These are phyloP conservation scores for Neckera pumila DNA, from an alignment of 225 moss, liverwort and hornwort genomes.

Conservation along the genomic window DNA sequence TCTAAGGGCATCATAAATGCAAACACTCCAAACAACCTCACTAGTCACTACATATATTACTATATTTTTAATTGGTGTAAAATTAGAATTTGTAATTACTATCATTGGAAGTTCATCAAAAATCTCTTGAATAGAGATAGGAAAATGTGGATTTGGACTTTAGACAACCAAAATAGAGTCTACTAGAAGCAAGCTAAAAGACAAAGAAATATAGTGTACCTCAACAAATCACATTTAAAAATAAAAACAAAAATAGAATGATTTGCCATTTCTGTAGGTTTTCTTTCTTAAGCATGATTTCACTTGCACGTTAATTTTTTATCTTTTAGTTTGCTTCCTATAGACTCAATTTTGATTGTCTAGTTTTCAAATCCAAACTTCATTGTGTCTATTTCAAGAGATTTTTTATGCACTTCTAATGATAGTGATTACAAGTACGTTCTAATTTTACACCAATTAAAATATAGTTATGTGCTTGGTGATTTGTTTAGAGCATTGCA, in stretches of 20 bases:
- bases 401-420: background rate
- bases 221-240: background rate
- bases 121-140: background rate
- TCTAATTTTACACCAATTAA: background rate
- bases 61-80: too few species aligned
- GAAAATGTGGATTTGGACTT: background rate
- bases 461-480: background rate
- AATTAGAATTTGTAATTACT: background rate
- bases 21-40: background rate
- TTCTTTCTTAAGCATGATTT: background rate
- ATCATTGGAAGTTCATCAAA: background rate
- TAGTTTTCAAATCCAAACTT: background rate
- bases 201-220: background rate
- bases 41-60: background rate
- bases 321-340: background rate
- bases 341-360: background rate
- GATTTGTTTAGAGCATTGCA: too few species aligned
- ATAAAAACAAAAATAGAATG: background rate
- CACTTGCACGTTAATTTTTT: accelerated
- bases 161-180: background rate
- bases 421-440: accelerated
- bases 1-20: background rate
- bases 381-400: background rate
- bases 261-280: background rate
- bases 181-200: background rate